A percentile compares a stretch with the other conserved stretches of the same genome.
These are phyloP conservation scores for Xylariomycetidae sp. DNA, from an alignment of 2,329 filamentous ascomycete species.

Conservation along the genomic window DNA sequence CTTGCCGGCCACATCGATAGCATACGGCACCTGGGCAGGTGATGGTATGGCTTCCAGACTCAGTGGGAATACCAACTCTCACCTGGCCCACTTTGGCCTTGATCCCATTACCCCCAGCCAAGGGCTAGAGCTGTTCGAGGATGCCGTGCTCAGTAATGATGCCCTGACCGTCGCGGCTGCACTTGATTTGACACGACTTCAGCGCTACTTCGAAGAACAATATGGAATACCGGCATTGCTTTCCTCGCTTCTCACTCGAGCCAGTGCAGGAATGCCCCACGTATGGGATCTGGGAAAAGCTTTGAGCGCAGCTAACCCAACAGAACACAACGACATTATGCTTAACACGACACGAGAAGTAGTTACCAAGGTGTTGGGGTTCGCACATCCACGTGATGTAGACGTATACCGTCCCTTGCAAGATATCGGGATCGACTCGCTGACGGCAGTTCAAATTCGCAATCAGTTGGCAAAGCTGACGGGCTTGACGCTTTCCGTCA, in stretches of 20 bases:
- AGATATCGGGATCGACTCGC: conserved; percentile 23
- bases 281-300: conserved; percentile 9
- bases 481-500: conserved; percentile 16
- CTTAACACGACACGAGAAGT: conserved; percentile 18
- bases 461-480: conserved; percentile 20
- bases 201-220: conserved; percentile 14
- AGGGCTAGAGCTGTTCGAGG: conserved; percentile 16
- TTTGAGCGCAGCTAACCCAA: conserved; percentile 12
- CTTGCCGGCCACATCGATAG: conserved; percentile 21
- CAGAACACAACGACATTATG: conserved; percentile 15
- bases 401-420: conserved; percentile 17
- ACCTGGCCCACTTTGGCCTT: conserved; percentile 21
- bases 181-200: conserved; percentile 20
- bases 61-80: conserved; percentile 9
- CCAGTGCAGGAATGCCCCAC: conserved; percentile 2
- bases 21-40: conserved; percentile 24
- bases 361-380: conserved; percentile 21
- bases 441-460: conserved; percentile 22
- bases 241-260: conserved; percentile 10
- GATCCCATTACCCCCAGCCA: conserved; percentile 12
- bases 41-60: conserved; percentile 23
- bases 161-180: conserved; percentile 19
- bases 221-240: conserved; percentile 17
- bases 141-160: conserved; percentile 12
- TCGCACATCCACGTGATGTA: conserved; percentile 12